Base-by-base conservation (phyloP, 805 yeast genomes). In the Yarrowia keelungensis region DNA sequence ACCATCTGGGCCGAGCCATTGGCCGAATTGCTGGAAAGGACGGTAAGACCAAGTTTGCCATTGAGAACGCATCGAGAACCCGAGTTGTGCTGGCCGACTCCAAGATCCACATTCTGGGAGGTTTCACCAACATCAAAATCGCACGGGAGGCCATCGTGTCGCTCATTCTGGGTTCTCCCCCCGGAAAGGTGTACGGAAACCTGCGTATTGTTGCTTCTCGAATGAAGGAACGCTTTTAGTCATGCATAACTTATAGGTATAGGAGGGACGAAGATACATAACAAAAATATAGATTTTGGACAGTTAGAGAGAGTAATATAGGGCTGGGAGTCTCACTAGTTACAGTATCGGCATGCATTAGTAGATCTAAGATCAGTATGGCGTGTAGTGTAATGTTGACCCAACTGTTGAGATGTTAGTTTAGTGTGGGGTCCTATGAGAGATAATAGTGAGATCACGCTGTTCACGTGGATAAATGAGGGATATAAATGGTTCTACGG, bases 1-100 rank as follows among this genome's bases (percentile, higher is more conserved):
- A 95, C 80, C 99, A 95, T 85, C 83, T 95, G 77, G 90, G 97
- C 66, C 89, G 99, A 85, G 99, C 99, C 8, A 95, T 95, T 78
- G 99, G 99, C 76, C 92, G 99, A 85, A 95, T 95, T 79, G 99
- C 99, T 14, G 99, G 99, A 79, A 96, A 95, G 77, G 99, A 95
- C 77, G 99, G 99, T 76, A 94, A 93, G 80, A 95, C 98, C 71
- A 95, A 94, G 81, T 95, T 94, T 79, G 98, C 99, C 41, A 95
- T 95, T 76, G 99, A 95, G 80, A 95, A 95, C 77, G 98, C 99
- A 16, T 94, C 98, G 26, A 87, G 98, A 81, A 95, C 99, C 12
- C 89, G 99, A 83, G 93, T 95, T 51, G 99, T 95, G 35, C 83
- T 95, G 73, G 99, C 99, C 0, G 99, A 95, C 79, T 87, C 96